Evolutionary conservation across 2,329 filamentous ascomycete genomes (phyloP).

Genomic region (Alternaria dauci): DNA sequence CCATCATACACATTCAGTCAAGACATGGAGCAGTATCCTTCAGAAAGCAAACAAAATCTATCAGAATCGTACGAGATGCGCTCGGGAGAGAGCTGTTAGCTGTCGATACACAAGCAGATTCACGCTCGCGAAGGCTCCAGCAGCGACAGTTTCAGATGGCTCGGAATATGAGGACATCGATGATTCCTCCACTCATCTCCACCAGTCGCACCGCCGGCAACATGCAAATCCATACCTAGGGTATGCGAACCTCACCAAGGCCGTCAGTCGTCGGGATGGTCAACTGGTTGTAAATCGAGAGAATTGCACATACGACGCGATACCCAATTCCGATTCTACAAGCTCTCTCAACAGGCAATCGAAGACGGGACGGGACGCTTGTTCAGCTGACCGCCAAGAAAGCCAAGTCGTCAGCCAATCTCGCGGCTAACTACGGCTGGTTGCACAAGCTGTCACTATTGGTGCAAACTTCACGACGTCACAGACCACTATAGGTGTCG

Average conservation of each 20-base stretch:
- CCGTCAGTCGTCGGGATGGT: neutral
- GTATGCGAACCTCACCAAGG: neutral
- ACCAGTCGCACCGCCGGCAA: neutral
- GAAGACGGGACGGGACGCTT: neutral
- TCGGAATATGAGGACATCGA: neutral
- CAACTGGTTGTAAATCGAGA: neutral
- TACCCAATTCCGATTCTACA: neutral
- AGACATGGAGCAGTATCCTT: neutral
- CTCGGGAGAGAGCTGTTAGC: neutral
- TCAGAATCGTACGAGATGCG: constrained; percentile 1
- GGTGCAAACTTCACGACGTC: constrained; percentile 17
- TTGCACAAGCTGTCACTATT: neutral
- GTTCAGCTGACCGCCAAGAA: constrained; percentile 18
- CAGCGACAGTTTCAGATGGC: neutral
- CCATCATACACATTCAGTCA: neutral
- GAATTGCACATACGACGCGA: neutral
- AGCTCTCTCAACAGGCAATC: neutral
- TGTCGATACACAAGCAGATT: neutral
- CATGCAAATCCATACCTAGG: neutral
- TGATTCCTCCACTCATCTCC: neutral
- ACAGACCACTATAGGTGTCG: constrained; percentile 11
- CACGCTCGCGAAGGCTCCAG: neutral
- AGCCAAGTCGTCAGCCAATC: constrained; percentile 27
- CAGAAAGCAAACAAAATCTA: constrained; percentile 5
- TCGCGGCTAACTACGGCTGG: constrained; percentile 20